phyloP scores from a whole-genome alignment of 148 eudicot genomes.

The Suaeda aralocaspica region DNA sequence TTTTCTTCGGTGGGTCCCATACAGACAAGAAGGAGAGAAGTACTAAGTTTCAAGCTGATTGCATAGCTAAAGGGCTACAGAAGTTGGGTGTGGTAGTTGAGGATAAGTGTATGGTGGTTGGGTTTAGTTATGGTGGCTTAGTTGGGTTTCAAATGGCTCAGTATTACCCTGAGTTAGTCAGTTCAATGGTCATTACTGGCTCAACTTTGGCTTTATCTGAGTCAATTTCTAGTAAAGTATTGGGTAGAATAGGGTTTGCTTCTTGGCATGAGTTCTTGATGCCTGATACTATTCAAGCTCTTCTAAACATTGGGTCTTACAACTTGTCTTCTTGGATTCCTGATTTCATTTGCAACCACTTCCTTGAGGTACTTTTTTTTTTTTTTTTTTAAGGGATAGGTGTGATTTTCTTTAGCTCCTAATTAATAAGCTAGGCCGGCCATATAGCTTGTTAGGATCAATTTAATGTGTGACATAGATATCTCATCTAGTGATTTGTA shows the following conservation, averaged over 20 bases:
- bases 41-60: slow-evolving; percentile 43
- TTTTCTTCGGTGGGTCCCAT: slow-evolving; percentile 51
- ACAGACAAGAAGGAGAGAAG: slow-evolving; percentile 24
- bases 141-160: slow-evolving; percentile 51
- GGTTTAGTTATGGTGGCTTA: slow-evolving; percentile 62
- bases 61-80: slow-evolving; percentile 38
- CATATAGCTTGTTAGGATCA: no score
- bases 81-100: slow-evolving; percentile 43
- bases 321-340: slow-evolving; percentile 35
- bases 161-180: slow-evolving; percentile 43
- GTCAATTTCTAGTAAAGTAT: slow-evolving; percentile 20
- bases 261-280: slow-evolving; percentile 39
- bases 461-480: no score
- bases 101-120: slow-evolving; percentile 46
- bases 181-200: slow-evolving; percentile 40
- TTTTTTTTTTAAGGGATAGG: no score
- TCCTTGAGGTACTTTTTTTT: slow-evolving; percentile 43
- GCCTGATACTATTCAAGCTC: slow-evolving; percentile 34
- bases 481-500: no score
- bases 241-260: slow-evolving; percentile 24
- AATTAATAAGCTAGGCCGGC: no score
- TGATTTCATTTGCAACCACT: slow-evolving; percentile 26
- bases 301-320: slow-evolving; percentile 28
- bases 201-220: slow-evolving; percentile 29
- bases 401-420: no score